A percentile compares a stretch with the other conserved stretches of the same genome.
These are phyloP conservation scores for Porodaedalea pini DNA, from an alignment of 1,284 basidiomycete species.

Conservation along the genomic window DNA sequence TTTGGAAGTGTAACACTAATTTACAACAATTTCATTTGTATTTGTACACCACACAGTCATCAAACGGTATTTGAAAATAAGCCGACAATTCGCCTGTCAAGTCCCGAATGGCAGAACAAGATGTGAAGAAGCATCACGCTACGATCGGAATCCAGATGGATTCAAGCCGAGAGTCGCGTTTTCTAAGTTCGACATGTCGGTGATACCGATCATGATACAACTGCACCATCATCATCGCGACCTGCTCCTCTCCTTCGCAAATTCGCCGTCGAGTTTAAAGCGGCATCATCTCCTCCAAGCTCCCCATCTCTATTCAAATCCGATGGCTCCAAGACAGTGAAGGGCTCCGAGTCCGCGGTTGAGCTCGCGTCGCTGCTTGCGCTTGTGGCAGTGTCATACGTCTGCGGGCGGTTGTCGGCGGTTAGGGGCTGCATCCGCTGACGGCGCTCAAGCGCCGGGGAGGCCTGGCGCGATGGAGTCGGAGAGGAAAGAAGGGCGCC, in stretches of 20 bases:
- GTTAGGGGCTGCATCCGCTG: conserved; percentile 1
- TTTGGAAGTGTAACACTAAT: background rate
- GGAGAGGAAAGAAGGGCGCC: conserved; percentile 73
- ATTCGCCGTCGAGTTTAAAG: background rate
- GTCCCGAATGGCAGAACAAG: background rate
- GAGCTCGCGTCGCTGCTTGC: conserved; percentile 11
- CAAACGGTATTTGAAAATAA: background rate
- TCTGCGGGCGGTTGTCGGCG: background rate
- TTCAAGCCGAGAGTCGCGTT: no score
- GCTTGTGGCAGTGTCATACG: background rate
- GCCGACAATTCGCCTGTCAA: conserved; percentile 5
- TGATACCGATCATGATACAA: background rate
- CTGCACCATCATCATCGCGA: background rate
- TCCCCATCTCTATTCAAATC: conserved; percentile 3
- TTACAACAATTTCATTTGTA: background rate
- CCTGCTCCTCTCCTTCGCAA: background rate
- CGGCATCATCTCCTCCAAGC: background rate
- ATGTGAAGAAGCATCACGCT: background rate
- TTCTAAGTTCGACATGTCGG: background rate
- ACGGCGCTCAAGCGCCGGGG: conserved; percentile 48
- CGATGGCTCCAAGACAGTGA: conserved; percentile 6
- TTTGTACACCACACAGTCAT: background rate
- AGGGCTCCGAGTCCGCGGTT: conserved; percentile 12
- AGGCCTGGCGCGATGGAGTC: conserved; percentile 58
- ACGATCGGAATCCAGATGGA: background rate